phyloP scores from a whole-genome alignment of 78 protist species.

The Salpingoeca rosetta region DNA sequence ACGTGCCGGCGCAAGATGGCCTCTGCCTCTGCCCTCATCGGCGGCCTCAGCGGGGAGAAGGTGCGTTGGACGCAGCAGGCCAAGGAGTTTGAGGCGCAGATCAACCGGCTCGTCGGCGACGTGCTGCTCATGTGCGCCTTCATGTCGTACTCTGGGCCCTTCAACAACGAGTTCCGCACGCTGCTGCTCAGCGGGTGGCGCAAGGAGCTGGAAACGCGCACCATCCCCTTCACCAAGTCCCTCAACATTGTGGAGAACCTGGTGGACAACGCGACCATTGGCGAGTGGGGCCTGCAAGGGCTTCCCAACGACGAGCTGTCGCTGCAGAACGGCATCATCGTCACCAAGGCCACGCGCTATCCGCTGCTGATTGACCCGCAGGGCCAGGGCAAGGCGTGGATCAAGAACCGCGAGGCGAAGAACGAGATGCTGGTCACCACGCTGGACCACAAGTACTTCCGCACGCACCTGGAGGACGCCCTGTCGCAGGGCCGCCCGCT shows the following conservation, averaged over 20 bases:
- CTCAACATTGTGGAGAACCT: conserved; percentile 47
- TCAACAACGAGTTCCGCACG: conserved; percentile 68
- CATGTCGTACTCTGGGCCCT: conserved; percentile 78
- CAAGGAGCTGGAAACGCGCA: neutral
- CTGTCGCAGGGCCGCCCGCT: conserved; percentile 55
- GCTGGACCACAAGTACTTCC: conserved; percentile 44
- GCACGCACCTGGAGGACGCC: conserved; percentile 46
- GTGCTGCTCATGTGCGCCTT: conserved; percentile 69
- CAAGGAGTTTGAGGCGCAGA: conserved; percentile 46
- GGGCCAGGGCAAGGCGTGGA: conserved; percentile 77
- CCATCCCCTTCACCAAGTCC: conserved; percentile 56
- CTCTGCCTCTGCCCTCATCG: conserved; percentile 68
- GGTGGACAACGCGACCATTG: conserved; percentile 58
- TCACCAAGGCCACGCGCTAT: conserved; percentile 45
- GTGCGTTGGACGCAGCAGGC: conserved; percentile 69
- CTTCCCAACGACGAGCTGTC: conserved; percentile 84
- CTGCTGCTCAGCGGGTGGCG: conserved; percentile 41
- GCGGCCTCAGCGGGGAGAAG: conserved; percentile 75
- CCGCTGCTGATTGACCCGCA: conserved; percentile 90
- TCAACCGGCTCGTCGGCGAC: conserved; percentile 69
- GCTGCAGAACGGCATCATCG: conserved; percentile 82
- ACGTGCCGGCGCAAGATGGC: conserved; percentile 35
- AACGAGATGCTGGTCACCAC: conserved; percentile 33
- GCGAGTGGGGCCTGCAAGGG: conserved; percentile 78
- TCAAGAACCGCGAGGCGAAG: conserved; percentile 42